These are phyloP conservation scores for Craterostigma plantagineum DNA, from an alignment of 257 asterid species.

Conservation along the genomic window DNA sequence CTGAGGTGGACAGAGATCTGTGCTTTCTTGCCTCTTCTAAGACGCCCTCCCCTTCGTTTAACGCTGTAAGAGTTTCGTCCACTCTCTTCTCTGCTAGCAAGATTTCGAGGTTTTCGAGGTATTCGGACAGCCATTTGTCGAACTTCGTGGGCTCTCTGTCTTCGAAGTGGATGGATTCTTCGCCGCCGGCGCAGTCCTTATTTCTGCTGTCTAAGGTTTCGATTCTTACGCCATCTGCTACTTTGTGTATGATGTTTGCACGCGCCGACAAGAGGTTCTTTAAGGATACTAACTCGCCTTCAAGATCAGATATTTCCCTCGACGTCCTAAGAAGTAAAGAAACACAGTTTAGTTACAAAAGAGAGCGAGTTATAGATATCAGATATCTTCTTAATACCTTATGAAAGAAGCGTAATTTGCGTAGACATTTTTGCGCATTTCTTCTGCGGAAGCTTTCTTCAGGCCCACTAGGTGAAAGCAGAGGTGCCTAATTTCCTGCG, in stretches of 20 bases:
- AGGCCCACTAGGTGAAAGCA: slow-evolving; percentile 53
- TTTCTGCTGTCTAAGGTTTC: slow-evolving; percentile 32
- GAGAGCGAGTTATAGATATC: background rate
- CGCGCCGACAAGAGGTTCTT: slow-evolving; percentile 55
- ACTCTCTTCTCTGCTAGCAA: slow-evolving; percentile 67
- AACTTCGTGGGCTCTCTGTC: slow-evolving; percentile 25
- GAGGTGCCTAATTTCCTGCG: slow-evolving; percentile 76
- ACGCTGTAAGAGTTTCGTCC: slow-evolving; percentile 49
- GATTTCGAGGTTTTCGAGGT: slow-evolving; percentile 48
- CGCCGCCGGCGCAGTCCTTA: slow-evolving; percentile 16
- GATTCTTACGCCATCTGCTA: slow-evolving; percentile 58
- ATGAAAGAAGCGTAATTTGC: slow-evolving; percentile 81
- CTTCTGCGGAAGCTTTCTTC: slow-evolving; percentile 93
- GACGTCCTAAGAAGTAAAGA: slow-evolving; percentile 83
- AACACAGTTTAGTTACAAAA: background rate
- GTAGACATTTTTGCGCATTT: slow-evolving; percentile 83
- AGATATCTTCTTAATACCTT: slow-evolving; percentile 26
- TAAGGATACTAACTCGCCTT: slow-evolving; percentile 76
- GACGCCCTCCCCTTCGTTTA: slow-evolving; percentile 53
- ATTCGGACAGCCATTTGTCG: slow-evolving; percentile 52
- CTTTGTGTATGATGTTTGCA: slow-evolving; percentile 46
- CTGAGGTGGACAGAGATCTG: slow-evolving; percentile 19
- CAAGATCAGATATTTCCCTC: slow-evolving; percentile 80
- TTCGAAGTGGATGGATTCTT: slow-evolving; percentile 18
- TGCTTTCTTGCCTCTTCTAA: slow-evolving; percentile 21